Evolutionary conservation across 2,329 filamentous ascomycete species (phyloP), one percentile per base, ranked within the genome.

Genomic region (Davidsoniella australis): DNA sequence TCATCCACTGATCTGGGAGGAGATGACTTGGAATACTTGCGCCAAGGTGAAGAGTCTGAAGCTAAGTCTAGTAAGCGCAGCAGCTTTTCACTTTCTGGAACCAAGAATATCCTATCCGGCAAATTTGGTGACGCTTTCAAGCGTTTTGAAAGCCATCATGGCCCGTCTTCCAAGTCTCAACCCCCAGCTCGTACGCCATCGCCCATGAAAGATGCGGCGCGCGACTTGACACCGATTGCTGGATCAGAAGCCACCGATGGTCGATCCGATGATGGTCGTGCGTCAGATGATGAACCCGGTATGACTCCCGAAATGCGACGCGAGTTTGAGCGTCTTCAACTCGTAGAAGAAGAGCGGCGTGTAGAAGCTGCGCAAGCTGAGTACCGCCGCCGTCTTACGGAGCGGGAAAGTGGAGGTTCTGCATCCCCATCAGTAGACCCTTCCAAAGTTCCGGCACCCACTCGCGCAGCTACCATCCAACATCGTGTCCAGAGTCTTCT

Each of bases 91-190:
- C 64, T 85, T 16, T 78, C 82, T 5, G 78, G 78, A 38, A 83
- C 82, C 23, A 94, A 91, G 63, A 85, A 78, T 51, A 77, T 94
- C 37, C 69, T 95, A n/a, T 81, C 80, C 4, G 85, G 87, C 20
- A 86, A 82, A 57, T 95, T 96, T 61, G 86, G 88, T 0, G 88
- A 95, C 58, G 88, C 89, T 2, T 95, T 96, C 66, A 86, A 89
- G 59, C 76, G 83, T 5, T 96, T 96, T 57, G 91, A 98, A 62
- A 71, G 68, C 20, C 73, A 69, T 52, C 63, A 50, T 36, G 24
- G 46, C 2, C 37, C 46, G 9, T 29, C 36, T 3, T 33, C 59
- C 58, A 55, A 41, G 51, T 60, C 45, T 18, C 54, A 56, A 9
- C 58, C 57, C 14, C 60, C 56, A n/a, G 59, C 57, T 5, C 65